Evolutionary conservation across 768 basidiomycete species (phyloP).

Genomic region (Infundibulicybe gibba): DNA sequence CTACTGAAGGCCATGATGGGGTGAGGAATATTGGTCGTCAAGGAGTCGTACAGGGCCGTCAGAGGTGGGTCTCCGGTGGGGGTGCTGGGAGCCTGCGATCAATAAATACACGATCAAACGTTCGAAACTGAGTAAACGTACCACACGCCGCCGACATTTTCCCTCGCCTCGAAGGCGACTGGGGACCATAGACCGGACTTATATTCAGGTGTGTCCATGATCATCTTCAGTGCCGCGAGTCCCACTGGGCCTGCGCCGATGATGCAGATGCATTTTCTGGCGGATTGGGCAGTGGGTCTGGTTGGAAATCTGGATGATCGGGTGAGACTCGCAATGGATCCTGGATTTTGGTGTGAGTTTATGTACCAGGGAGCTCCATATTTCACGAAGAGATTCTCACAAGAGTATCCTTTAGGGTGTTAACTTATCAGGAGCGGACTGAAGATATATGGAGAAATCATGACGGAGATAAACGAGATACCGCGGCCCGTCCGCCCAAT

Average conservation of each 20-base stretch:
- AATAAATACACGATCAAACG: not conserved
- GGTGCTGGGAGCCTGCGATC: constrained; percentile 51
- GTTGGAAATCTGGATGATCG: not conserved
- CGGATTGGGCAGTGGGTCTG: constrained; percentile 1
- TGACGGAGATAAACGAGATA: too few relatives aligned
- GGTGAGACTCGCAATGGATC: too few relatives aligned
- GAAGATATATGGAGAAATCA: too few relatives aligned
- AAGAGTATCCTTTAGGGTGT: too few relatives aligned
- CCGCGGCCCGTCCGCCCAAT: too few relatives aligned
- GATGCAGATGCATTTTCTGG: constrained; percentile 48
- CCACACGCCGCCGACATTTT: constrained; percentile 77
- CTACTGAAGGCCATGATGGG: constrained; percentile 69
- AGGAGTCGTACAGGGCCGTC: constrained; percentile 73
- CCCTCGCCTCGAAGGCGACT: constrained; percentile 59
- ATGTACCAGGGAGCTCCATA: too few relatives aligned
- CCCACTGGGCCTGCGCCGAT: constrained; percentile 80
- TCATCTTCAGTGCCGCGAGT: constrained; percentile 62
- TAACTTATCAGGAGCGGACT: too few relatives aligned
- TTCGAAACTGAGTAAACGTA: constrained; percentile 24
- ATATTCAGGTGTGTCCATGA: constrained; percentile 56
- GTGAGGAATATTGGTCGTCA: constrained; percentile 82
- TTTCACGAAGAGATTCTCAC: too few relatives aligned
- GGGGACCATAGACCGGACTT: constrained; percentile 61
- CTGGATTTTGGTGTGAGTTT: too few relatives aligned
- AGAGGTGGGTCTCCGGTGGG: constrained; percentile 49